Evolutionary conservation across 2,329 filamentous ascomycete genomes (phyloP).

Genomic region (Reticulascus tulasneorum): DNA sequence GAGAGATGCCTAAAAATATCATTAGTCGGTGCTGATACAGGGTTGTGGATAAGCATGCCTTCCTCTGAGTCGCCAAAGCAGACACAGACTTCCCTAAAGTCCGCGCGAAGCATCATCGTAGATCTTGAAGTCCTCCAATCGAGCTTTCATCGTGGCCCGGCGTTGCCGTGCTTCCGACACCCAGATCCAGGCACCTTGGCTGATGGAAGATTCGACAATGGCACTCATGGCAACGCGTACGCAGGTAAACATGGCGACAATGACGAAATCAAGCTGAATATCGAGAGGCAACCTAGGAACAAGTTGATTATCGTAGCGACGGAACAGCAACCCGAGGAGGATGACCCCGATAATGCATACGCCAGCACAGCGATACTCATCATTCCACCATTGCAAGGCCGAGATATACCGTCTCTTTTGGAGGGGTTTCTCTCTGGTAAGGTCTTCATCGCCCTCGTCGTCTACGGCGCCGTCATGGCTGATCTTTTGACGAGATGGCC

Average conservation of each 20-base stretch:
- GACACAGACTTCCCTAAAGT: slow-evolving; percentile 26
- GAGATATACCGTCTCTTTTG: slow-evolving; percentile 12
- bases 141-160: slow-evolving; percentile 25
- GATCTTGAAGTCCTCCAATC: slow-evolving; percentile 32
- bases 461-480: slow-evolving; percentile 7
- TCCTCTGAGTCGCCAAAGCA: slow-evolving; percentile 31
- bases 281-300: slow-evolving; percentile 23
- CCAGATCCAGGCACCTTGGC: slow-evolving; percentile 37
- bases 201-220: slow-evolving; percentile 30
- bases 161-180: slow-evolving; percentile 29
- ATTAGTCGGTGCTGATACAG: not conserved
- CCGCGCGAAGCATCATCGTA: slow-evolving; percentile 34
- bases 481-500: no score
- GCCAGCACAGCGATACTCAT: slow-evolving; percentile 29
- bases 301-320: slow-evolving; percentile 23
- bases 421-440: slow-evolving; percentile 4
- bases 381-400: slow-evolving; percentile 30
- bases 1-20: slow-evolving; percentile 26
- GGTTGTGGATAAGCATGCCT: slow-evolving; percentile 18
- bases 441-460: slow-evolving; percentile 3
- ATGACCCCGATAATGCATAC: slow-evolving; percentile 23
- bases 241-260: slow-evolving; percentile 33
- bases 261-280: slow-evolving; percentile 28
- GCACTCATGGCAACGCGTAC: slow-evolving; percentile 29
- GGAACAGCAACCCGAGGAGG: slow-evolving; percentile 24